Evolutionary conservation across 2,329 filamentous ascomycete species (phyloP), one percentile per base, ranked within the genome.

Genomic region (Achaetomium macrosporum): DNA sequence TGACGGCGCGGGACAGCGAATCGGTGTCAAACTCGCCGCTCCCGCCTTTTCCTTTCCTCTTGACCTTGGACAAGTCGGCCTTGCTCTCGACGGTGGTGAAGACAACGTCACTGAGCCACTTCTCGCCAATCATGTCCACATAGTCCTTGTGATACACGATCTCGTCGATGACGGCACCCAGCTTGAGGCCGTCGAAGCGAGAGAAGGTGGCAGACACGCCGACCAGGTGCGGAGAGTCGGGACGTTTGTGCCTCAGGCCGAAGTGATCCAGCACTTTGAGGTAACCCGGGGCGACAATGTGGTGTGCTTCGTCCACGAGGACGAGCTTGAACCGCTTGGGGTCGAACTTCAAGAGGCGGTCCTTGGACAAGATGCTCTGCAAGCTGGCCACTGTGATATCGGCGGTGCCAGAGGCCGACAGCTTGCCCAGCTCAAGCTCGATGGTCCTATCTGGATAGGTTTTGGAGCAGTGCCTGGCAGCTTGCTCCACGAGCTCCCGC

Each of bases 371-470:
- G 61, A 99, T 83, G 68, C 89, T 96, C 64, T 87, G 84, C 35
- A 99, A 79, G 33, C 92, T 96, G 42, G 92, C 93, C 47, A 99
- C 79, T 9, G 92, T 96, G 61, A 99, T 96, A 68, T 99, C 92
- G 51, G 91, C 92, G 1, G 73, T 69, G 7, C 92, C 92, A 3
- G 84, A 85, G 2, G 92, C 88, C 61, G 87, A 84, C 44, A 81
- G 73, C 42, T 78, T 80, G 33, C 87, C 90, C 90, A 97, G 95
- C 68, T 99, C 93, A 51, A 99, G 84, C 57, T 97, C 92, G 41
- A 97, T 82, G 4, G 69, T 81, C 67, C 90, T 90, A 40, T 81
- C 70, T 0, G 92, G 92, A 63, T 99, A 97, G 4, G 88, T 82
- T 56, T 78, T 77, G 40, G 76, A 77, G 67, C 93, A 97, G 68